phyloP scores from a whole-genome alignment of 768 basidiomycete species.

The Mycena albidolilacea region DNA sequence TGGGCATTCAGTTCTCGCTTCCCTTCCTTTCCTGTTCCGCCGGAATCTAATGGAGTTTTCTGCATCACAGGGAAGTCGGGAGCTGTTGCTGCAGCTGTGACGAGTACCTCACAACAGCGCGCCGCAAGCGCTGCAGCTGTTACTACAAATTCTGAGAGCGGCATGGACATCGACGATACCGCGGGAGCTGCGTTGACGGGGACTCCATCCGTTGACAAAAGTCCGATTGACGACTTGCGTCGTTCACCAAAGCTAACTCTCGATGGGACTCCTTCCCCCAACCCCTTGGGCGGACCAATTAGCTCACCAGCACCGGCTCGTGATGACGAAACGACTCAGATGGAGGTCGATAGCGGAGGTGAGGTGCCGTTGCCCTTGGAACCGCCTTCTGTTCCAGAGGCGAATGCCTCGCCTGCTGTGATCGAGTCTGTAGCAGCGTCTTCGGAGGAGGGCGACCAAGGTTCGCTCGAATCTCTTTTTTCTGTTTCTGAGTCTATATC shows the following conservation, averaged over 20 bases:
- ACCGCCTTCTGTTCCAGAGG: not conserved
- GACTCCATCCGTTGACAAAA: not conserved
- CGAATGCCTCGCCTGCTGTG: not conserved
- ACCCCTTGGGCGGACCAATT: no score
- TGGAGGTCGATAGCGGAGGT: conserved; percentile 13
- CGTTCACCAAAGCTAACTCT: not conserved
- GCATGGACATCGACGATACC: not conserved
- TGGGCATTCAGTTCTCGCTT: not conserved
- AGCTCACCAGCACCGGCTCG: not conserved
- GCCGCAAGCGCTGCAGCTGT: not conserved
- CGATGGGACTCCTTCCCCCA: no score
- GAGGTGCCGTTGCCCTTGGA: not conserved
- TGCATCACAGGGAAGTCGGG: not conserved
- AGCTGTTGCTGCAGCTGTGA: not conserved
- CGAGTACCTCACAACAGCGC: not conserved
- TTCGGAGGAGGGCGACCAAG: not conserved
- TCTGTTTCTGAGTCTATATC: not conserved
- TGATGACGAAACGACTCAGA: not conserved
- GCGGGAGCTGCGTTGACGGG: not conserved
- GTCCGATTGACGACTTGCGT: not conserved
- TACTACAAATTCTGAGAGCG: not conserved
- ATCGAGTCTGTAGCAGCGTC: not conserved
- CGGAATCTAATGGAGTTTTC: not conserved
- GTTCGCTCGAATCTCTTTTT: not conserved
- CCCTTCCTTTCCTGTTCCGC: no score